Conservation (phyloP, 2,329 filamentous ascomycete species). For the Harringtonia lauricola region DNA sequence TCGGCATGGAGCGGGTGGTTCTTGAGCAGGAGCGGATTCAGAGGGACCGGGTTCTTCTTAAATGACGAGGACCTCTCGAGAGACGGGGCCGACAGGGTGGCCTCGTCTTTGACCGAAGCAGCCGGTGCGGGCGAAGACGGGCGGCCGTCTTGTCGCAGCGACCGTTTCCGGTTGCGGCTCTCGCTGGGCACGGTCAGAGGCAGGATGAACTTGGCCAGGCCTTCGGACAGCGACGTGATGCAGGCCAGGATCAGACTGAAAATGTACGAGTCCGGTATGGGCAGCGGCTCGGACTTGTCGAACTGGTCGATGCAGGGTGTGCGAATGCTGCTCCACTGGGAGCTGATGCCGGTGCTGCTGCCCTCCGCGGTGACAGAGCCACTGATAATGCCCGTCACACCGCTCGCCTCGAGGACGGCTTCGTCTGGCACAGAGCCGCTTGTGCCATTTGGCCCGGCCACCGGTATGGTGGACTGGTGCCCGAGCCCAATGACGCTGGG, state of each 20-base stretch:
- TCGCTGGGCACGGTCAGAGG: conserved; percentile 81
- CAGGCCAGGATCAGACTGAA: conserved; percentile 84
- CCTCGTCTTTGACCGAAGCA: conserved; percentile 17
- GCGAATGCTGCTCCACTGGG: conserved; percentile 80
- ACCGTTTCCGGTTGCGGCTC: conserved; percentile 38
- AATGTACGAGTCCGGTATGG: conserved; percentile 83
- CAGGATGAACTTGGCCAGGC: conserved; percentile 83
- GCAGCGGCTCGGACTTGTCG: conserved; percentile 78
- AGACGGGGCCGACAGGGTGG: conserved; percentile 7
- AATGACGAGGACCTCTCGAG: conserved; percentile 55
- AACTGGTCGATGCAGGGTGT: conserved; percentile 88
- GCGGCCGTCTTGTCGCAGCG: conserved; percentile 29
- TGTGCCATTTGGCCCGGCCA: conserved; percentile 42
- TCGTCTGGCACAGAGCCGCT: conserved; percentile 59
- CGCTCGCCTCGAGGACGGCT: conserved; percentile 79
- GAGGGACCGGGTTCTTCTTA: conserved; percentile 64
- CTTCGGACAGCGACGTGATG: conserved; percentile 82
- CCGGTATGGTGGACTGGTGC: conserved; percentile 76
- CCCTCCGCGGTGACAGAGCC: conserved; percentile 57
- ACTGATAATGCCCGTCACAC: conserved; percentile 78
- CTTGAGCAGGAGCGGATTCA: conserved; percentile 71
- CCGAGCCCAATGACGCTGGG: conserved; percentile 80
- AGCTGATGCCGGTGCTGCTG: conserved; percentile 68
- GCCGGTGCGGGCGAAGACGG: conserved; percentile 30
- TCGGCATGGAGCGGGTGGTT: conserved; percentile 61